Base-by-base conservation (phyloP, 805 yeast genomes). In the Candida mattraensis region DNA sequence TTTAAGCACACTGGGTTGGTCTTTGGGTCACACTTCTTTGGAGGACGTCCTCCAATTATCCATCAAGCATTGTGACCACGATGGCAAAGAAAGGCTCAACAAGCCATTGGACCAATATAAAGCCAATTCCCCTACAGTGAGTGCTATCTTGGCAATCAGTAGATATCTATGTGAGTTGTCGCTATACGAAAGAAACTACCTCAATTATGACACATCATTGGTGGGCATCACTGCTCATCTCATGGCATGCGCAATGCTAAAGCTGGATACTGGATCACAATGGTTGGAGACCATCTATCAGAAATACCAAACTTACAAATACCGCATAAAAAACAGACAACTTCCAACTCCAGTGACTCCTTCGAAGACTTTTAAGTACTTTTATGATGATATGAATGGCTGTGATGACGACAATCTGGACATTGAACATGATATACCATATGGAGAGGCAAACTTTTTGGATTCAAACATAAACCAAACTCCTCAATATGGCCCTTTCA, bases 91-190 rank as follows among this genome's bases (percentile, higher is more conserved):
- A 37, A 37, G 29, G 25, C 40, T 56, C 25, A 33, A 45, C 24
- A 50, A 49, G 37, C 57, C 63, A 14, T 24, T 57, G 7, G 54
- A 47, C 19, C 44, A 45, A 24, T 58, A 57, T 32, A 54, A 50
- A 31, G 40, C 51, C 8, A 59, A 60, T 35, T 51, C 60, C n/a
- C 62, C 61, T 24, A 63, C 67, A 7, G 64, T 68, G 24, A 65
- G 73, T n/a, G 80, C 80, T 5, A 70, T 73, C 18, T 65, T 76
- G 18, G 80, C 78, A 4, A 70, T 76, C 23, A 67, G 70, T 18
- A 63, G 82, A 35, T 76, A 74, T 42, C 60, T 76, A 23, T 74
- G 80, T 48, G 82, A 76, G 54, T 56, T 74, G 28, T 65, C 79
- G 1, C 52, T 76, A 12, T 76, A 73, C 50, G 72, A 74, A 30